phyloP scores from a whole-genome alignment of 1,139 yeast species.

The Candida tetrigidarum region DNA sequence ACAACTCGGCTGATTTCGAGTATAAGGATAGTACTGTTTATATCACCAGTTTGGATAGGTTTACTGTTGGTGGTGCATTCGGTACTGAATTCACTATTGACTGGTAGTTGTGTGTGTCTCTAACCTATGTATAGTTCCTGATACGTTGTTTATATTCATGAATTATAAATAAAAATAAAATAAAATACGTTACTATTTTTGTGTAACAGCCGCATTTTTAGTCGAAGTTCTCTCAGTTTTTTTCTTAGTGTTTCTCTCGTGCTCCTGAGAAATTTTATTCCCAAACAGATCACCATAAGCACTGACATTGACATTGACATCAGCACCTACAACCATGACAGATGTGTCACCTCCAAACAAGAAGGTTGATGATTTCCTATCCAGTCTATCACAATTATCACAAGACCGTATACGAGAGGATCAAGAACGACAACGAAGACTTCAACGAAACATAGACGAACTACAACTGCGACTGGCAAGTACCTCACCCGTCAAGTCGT shows the following conservation, averaged over 20 bases:
- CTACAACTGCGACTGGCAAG: constrained; percentile 31
- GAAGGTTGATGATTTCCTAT: constrained; percentile 39
- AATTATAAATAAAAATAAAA: too few species aligned
- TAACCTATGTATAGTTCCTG: too few species aligned
- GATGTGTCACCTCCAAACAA: constrained; percentile 29
- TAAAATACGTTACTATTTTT: neutral
- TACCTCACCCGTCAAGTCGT: constrained; percentile 24
- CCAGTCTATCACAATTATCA: constrained; percentile 37
- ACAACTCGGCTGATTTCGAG: constrained; percentile 17
- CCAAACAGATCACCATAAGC: neutral
- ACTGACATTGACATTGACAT: too few species aligned
- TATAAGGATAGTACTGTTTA: constrained; percentile 21
- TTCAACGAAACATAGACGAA: constrained; percentile 36
- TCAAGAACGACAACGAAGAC: constrained; percentile 34
- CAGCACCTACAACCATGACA: constrained; percentile 18
- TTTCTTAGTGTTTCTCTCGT: neutral
- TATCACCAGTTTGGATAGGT: constrained; percentile 21
- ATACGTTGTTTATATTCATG: too few species aligned
- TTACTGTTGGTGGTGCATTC: constrained; percentile 20
- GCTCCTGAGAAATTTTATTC: too few species aligned
- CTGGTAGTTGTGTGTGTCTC: constrained; percentile 17
- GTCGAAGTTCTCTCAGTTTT: neutral
- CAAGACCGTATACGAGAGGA: constrained; percentile 38
- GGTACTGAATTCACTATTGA: constrained; percentile 18
- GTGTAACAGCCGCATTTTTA: neutral